phyloP scores from a whole-genome alignment of 176 grass and related monocot genomes.

The Tuctoria greenei region DNA sequence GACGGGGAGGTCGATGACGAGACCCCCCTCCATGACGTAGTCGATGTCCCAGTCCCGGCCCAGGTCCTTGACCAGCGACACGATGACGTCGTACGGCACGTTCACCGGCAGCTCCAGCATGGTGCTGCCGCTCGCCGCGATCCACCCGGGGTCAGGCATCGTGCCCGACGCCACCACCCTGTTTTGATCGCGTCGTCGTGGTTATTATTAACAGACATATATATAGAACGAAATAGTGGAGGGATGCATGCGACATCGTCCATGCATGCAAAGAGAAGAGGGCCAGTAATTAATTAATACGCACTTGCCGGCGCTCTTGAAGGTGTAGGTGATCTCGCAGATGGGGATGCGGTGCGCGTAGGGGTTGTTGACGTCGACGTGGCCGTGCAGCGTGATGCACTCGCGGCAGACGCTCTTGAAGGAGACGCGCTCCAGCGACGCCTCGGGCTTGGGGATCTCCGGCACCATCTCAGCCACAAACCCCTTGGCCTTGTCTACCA shows the following conservation, averaged over 20 bases:
- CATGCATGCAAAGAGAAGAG: too few species aligned
- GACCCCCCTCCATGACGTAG: conserved; percentile 53
- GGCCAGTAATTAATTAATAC: too few species aligned
- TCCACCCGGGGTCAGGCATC: conserved; percentile 83
- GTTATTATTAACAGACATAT: too few species aligned
- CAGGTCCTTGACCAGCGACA: conserved; percentile 57
- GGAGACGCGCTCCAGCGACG: conserved; percentile 46
- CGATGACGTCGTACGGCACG: conserved; percentile 76
- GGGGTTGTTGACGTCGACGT: conserved; percentile 76
- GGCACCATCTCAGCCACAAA: conserved; percentile 92
- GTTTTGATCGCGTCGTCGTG: too few species aligned
- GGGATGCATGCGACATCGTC: too few species aligned
- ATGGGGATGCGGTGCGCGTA: conserved; percentile 76
- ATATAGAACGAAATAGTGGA: too few species aligned
- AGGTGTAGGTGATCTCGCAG: conserved; percentile 64
- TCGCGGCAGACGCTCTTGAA: conserved; percentile 64
- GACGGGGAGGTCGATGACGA: conserved; percentile 68
- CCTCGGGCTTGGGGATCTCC: conserved; percentile 79
- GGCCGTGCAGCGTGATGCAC: conserved; percentile 79
- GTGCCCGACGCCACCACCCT: conserved; percentile 39
- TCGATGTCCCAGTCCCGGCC: conserved; percentile 87
- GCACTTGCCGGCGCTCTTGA: conserved; percentile 50
- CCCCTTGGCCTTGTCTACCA: conserved; percentile 86
- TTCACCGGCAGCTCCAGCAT: conserved; percentile 77
- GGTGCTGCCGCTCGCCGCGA: conserved; percentile 56